Conservation (phyloP, 352 stramenopile species). For the Poterioochromonas sp. region DNA sequence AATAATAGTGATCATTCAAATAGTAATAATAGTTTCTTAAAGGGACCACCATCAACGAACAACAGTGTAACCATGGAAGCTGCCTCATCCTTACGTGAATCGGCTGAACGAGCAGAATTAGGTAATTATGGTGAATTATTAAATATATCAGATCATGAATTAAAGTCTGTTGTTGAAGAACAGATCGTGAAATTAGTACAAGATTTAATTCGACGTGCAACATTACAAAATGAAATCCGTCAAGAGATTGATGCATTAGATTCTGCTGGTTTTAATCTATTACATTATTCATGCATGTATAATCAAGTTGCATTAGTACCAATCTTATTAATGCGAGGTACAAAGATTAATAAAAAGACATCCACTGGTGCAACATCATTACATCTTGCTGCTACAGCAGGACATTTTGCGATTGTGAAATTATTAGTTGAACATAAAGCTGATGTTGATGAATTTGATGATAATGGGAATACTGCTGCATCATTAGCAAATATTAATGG, state of each 20-base stretch:
- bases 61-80: not conserved
- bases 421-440: conserved; percentile 35
- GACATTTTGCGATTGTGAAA: conserved; percentile 37
- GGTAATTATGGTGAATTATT: not conserved
- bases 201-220: conserved; percentile 22
- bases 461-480: not conserved
- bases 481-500: not conserved
- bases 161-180: conserved; percentile 31
- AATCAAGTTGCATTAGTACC: conserved; percentile 38
- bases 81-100: not conserved
- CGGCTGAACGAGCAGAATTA: not conserved
- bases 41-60: not conserved
- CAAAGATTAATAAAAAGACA: conserved; percentile 34
- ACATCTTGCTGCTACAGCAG: conserved; percentile 39
- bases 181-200: conserved; percentile 33
- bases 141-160: conserved; percentile 20
- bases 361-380: conserved; percentile 34
- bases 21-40: not conserved
- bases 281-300: conserved; percentile 45
- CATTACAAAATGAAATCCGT: conserved; percentile 33
- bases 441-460: conserved; percentile 28
- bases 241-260: conserved; percentile 42
- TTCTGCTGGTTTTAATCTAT: conserved; percentile 37
- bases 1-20: not conserved
- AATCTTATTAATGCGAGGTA: conserved; percentile 37